Conservation (phyloP, 305 asterid species). For the Fraxinus nigra region DNA sequence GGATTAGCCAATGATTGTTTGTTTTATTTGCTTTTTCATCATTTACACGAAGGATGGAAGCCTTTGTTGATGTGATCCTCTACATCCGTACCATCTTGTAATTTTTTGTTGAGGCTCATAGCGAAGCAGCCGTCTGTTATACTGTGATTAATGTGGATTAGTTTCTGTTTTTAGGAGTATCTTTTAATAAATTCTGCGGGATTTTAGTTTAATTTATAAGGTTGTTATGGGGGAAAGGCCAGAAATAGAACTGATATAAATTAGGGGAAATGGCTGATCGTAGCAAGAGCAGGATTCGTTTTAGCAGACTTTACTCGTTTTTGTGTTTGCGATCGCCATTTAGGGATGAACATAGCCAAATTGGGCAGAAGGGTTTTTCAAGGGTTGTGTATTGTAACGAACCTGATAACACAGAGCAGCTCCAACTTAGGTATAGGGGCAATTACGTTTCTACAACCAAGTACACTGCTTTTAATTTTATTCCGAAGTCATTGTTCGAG, state of each 20-base stretch:
- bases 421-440: conserved; percentile 49
- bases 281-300: conserved; percentile 38
- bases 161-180: not conserved
- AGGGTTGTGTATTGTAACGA: conserved; percentile 82
- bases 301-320: conserved; percentile 72
- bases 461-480: conserved; percentile 68
- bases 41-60: not conserved
- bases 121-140: not conserved
- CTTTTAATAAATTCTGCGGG: not conserved
- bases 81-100: conserved; percentile 16
- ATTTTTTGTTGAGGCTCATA: conserved; percentile 13
- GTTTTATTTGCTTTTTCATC: conserved; percentile 9
- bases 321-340: conserved; percentile 55
- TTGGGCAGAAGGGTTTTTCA: conserved; percentile 87
- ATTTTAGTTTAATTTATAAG: not conserved
- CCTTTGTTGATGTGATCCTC: conserved; percentile 1
- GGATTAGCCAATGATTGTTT: not conserved
- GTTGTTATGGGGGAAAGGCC: not conserved
- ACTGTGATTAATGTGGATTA: not conserved
- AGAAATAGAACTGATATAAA: conserved; percentile 2
- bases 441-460: conserved; percentile 96
- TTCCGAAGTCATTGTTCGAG: conserved; percentile 93
- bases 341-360: conserved; percentile 64
- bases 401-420: conserved; percentile 65
- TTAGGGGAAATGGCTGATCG: conserved; percentile 36